These are phyloP conservation scores for Neckera pumila DNA, from an alignment of 225 moss, liverwort and hornwort genomes.

Conservation along the genomic window DNA sequence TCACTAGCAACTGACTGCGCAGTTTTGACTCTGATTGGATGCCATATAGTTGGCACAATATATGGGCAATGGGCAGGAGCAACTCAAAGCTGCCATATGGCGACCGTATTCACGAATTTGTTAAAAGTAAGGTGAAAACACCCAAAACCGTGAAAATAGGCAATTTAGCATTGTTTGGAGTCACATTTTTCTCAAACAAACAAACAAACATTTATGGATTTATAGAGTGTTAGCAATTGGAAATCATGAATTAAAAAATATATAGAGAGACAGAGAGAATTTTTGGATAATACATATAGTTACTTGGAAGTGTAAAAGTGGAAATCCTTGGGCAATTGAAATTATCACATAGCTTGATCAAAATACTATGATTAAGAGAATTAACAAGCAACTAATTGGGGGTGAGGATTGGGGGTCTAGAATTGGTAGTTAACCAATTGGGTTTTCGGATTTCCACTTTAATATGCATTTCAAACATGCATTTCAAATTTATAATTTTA, in stretches of 20 bases:
- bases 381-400: rapidly evolving
- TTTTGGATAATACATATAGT: neutral
- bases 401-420: rapidly evolving
- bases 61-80: too few relatives aligned
- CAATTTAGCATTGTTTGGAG: neutral
- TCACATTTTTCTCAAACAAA: neutral
- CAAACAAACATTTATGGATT: too few relatives aligned
- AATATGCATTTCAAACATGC: rapidly evolving
- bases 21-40: neutral
- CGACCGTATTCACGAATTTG: neutral
- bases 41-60: neutral
- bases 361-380: neutral
- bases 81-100: too few relatives aligned
- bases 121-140: neutral
- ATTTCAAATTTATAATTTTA: neutral
- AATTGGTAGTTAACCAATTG: rapidly evolving
- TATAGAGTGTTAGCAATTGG: neutral
- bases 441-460: rapidly evolving
- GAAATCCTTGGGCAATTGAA: neutral
- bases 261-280: too few relatives aligned
- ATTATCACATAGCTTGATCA: rapidly evolving
- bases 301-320: neutral
- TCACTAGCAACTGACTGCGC: neutral
- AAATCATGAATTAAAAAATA: too few relatives aligned
- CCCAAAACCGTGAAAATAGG: neutral